These are phyloP conservation scores for Zoysia matrella DNA, from an alignment of 202 grass and related monocot species.

Conservation along the genomic window DNA sequence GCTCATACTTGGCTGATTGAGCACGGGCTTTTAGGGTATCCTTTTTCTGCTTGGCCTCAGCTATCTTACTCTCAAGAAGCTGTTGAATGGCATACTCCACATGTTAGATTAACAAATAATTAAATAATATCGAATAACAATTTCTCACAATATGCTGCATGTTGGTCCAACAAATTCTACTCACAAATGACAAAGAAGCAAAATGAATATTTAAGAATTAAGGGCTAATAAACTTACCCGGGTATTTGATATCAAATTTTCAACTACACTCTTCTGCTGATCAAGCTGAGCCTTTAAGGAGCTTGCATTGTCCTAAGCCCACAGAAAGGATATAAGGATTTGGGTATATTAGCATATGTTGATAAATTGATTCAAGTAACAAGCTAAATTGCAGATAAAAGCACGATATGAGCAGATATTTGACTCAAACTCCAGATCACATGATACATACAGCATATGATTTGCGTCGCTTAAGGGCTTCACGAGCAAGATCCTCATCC, in stretches of 20 bases:
- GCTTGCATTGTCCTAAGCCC: constrained; percentile 77
- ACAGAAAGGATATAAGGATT: constrained; percentile 23
- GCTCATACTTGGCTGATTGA: constrained; percentile 90
- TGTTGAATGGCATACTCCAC: constrained; percentile 40
- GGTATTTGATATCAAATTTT: constrained; percentile 72
- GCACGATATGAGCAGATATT: not conserved
- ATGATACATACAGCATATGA: constrained; percentile 84
- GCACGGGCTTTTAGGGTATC: constrained; percentile 98
- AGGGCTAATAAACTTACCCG: constrained; percentile 44
- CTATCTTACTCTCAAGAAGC: constrained; percentile 96
- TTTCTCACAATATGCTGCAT: not conserved
- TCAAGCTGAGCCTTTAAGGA: constrained; percentile 75
- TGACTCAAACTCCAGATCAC: constrained; percentile 15
- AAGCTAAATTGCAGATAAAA: constrained; percentile 27
- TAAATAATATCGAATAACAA: not conserved
- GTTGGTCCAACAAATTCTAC: not conserved
- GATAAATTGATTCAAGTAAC: not conserved
- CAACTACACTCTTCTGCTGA: constrained; percentile 66
- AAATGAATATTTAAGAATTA: constrained; percentile 1
- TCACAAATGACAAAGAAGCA: not conserved
- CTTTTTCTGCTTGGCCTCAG: constrained; percentile 93
- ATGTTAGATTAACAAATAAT: not conserved
- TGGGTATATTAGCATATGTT: not conserved
- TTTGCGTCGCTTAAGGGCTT: constrained; percentile 93
- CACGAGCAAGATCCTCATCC: constrained; percentile 89